These are phyloP conservation scores for Erodium maritimum DNA, from an alignment of 345 rosid genomes.

Conservation along the genomic window DNA sequence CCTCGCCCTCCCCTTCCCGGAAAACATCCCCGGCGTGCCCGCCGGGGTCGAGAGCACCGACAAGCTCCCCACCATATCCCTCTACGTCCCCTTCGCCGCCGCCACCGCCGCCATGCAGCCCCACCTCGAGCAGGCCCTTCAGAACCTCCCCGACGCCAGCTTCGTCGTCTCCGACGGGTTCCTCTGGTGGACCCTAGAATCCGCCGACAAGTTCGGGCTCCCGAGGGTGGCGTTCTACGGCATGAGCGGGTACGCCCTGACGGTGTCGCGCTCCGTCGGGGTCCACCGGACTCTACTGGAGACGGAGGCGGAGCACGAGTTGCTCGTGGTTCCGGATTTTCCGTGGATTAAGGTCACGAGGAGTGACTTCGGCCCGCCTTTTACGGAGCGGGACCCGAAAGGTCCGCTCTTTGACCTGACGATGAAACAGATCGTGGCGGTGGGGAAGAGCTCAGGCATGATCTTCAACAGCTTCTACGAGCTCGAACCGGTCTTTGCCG, in stretches of 20 bases:
- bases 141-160: constrained; percentile 25
- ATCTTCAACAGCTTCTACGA: constrained; percentile 49
- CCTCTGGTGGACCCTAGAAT: constrained; percentile 72
- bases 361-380: constrained; percentile 19
- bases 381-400: constrained; percentile 7
- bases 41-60: constrained; percentile 57
- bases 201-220: constrained; percentile 46
- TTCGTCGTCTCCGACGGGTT: constrained; percentile 62
- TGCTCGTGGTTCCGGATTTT: constrained; percentile 36
- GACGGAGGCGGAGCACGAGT: constrained; percentile 25
- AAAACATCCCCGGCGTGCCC: constrained; percentile 33
- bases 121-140: constrained; percentile 29
- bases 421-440: constrained; percentile 5
- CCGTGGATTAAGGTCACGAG: constrained; percentile 52
- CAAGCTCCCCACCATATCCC: constrained; percentile 51
- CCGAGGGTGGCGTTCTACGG: constrained; percentile 51
- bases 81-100: constrained; percentile 28
- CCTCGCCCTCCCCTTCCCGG: constrained; percentile 42
- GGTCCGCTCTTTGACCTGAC: constrained; percentile 9
- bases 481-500: constrained; percentile 48
- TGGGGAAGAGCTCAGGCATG: constrained; percentile 26
- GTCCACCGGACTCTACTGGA: constrained; percentile 6
- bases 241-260: constrained; percentile 19
- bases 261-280: constrained; percentile 3
- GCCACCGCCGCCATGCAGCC: constrained; percentile 57